These are phyloP conservation scores for Rhynchospora tenuis DNA, from an alignment of 176 grass and related monocot species.

Conservation along the genomic window DNA sequence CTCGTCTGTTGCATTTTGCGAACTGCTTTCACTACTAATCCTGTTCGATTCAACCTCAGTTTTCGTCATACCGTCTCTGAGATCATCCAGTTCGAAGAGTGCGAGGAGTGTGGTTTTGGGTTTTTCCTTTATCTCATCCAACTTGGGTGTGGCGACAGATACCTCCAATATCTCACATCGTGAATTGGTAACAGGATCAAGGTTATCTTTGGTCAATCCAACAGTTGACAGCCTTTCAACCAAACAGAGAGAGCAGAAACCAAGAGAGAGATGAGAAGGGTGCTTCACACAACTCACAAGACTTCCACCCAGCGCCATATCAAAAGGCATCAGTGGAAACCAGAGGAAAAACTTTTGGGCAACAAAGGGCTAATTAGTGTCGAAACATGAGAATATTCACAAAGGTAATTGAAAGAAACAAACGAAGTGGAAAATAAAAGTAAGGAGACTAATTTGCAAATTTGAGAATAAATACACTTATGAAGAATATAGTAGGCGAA, in stretches of 20 bases:
- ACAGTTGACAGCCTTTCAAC: conserved; percentile 12
- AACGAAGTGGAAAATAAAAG: neutral
- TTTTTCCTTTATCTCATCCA: conserved; percentile 1
- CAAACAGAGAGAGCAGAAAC: conserved; percentile 23
- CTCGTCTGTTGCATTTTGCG: neutral
- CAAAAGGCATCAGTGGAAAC: neutral
- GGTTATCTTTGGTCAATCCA: conserved; percentile 20
- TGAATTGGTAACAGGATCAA: neutral
- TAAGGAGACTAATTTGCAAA: neutral
- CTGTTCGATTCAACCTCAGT: neutral
- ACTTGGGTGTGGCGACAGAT: neutral
- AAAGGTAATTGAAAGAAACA: neutral
- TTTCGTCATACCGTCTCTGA: neutral
- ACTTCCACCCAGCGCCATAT: conserved; percentile 18
- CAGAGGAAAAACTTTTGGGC: neutral
- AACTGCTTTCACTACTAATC: neutral
- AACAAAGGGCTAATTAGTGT: neutral
- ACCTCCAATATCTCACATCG: neutral
- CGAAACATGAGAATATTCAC: neutral
- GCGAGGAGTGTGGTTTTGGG: conserved; percentile 17
- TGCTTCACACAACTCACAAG: conserved; percentile 29
- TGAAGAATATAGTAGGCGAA: neutral
- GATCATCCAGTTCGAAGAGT: conserved; percentile 18
- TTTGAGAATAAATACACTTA: neutral
- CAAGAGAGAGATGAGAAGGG: conserved; percentile 12